phyloP scores from a whole-genome alignment of 495 filamentous ascomycete species.

The Xylaria grammica region DNA sequence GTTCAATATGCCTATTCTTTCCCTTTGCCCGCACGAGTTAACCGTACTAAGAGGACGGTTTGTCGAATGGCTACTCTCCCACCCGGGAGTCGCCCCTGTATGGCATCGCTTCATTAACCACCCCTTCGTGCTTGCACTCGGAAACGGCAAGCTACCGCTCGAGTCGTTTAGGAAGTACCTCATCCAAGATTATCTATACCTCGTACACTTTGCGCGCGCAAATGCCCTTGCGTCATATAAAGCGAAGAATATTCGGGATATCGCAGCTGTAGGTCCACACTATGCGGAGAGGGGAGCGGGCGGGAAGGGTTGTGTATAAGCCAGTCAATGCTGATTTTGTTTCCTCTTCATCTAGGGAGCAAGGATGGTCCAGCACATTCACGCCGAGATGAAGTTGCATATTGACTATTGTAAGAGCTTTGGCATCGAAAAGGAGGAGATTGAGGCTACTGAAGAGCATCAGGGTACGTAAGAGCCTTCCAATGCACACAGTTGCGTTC shows the following conservation, averaged over 20 bases:
- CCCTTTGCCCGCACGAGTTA: slow-evolving; percentile 18
- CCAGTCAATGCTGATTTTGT: background rate
- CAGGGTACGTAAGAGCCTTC: slow-evolving; percentile 62
- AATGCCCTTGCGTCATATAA: slow-evolving; percentile 87
- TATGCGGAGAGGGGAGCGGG: background rate
- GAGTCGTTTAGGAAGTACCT: slow-evolving; percentile 84
- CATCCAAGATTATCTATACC: slow-evolving; percentile 86
- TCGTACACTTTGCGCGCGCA: slow-evolving; percentile 87
- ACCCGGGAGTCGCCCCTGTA: slow-evolving; percentile 68
- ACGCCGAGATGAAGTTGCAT: slow-evolving; percentile 80
- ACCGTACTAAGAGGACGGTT: slow-evolving; percentile 68
- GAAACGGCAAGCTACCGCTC: slow-evolving; percentile 70
- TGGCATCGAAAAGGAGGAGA: slow-evolving; percentile 75
- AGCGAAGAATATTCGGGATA: slow-evolving; percentile 71
- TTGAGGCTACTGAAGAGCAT: slow-evolving; percentile 73
- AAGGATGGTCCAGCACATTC: slow-evolving; percentile 72
- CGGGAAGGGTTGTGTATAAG: background rate
- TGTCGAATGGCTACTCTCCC: slow-evolving; percentile 80
- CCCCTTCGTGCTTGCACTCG: slow-evolving; percentile 78
- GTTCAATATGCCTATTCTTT: background rate
- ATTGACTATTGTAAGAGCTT: slow-evolving; percentile 79
- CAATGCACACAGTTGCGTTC: background rate
- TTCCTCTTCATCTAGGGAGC: slow-evolving; percentile 57
- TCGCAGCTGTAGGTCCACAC: slow-evolving; percentile 57
- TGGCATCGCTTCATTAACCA: slow-evolving; percentile 82